Conservation (phyloP, 441 rosid genomes). For the Populus trichocarpa region DNA sequence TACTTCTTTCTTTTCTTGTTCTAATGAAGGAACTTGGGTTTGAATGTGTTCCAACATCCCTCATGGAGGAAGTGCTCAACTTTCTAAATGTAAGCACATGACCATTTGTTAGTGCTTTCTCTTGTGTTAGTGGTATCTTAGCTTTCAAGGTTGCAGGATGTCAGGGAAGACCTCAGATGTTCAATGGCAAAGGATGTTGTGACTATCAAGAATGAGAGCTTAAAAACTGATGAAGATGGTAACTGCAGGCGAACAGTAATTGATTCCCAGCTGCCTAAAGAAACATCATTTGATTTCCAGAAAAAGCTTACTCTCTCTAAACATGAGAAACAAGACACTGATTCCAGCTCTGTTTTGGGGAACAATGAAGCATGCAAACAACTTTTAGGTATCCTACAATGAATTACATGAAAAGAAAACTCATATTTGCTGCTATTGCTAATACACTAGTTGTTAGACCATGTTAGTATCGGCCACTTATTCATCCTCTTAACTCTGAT, state of each 20-base stretch:
- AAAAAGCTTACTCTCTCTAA: constrained; percentile 68
- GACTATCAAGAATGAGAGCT: constrained; percentile 77
- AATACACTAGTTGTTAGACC: neutral
- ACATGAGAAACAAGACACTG: constrained; percentile 57
- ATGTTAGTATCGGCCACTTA: neutral
- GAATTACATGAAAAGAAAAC: neutral
- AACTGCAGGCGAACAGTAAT: constrained; percentile 22
- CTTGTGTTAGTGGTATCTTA: constrained; percentile 23
- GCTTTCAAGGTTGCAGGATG: constrained; percentile 56
- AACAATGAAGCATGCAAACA: constrained; percentile 47
- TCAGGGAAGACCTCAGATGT: constrained; percentile 84
- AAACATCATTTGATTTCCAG: constrained; percentile 65
- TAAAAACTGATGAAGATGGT: constrained; percentile 43
- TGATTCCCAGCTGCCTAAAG: constrained; percentile 29
- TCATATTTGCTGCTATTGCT: neutral
- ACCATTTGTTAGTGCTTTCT: constrained; percentile 12
- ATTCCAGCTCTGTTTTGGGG: constrained; percentile 42
- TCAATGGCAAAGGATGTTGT: constrained; percentile 89
- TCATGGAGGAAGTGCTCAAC: constrained; percentile 82
- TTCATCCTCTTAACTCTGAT: neutral
- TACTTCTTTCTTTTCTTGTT: constrained; percentile 13
- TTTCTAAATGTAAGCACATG: constrained; percentile 70
- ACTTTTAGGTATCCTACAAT: constrained; percentile 54
- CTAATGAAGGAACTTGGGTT: constrained; percentile 69
- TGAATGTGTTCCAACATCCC: constrained; percentile 94